Evolutionary conservation across 1,139 yeast genomes (phyloP), one percentile per base, ranked within the genome.

Genomic region (Hanseniaspora gamundiae): DNA sequence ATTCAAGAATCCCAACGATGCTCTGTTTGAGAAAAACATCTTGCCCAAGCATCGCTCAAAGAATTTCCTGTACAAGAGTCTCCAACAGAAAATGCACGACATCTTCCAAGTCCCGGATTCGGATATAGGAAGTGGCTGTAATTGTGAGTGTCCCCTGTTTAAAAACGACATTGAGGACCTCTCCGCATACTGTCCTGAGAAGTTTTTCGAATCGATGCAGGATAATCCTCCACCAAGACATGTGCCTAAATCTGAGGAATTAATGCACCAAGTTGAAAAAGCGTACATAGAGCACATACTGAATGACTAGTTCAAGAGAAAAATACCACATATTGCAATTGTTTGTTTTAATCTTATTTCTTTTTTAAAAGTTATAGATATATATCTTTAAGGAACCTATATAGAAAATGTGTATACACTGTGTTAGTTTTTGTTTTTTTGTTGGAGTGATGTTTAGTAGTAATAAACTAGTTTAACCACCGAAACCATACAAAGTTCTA

Each of bases 401-500:
- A 24, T 24, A 24, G 26, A 24, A 24, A n/a, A n/a, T n/a, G n/a
- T n/a, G n/a, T n/a, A n/a, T n/a, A n/a, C 9, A 24, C 6, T 24
- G 26, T 24, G 9, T 24, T 24, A 9, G 6, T 24, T 24, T 24
- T 24, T 24, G 26, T 24, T 24, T 24, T 24, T 24, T 24, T 24
- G n/a, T n/a, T n/a, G n/a, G n/a, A n/a, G n/a, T n/a, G n/a, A n/a
- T n/a, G n/a, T n/a, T n/a, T n/a, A n/a, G n/a, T n/a, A n/a, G n/a
- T n/a, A n/a, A n/a, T n/a, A n/a, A n/a, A n/a, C n/a, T n/a, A n/a
- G 27, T 44, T 60, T 84, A 91, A 80, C 96, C 97, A 76, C 97
- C 97, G 83, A 91, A 91, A 86, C 98, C 98, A 70, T 91, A 91
- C 73, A 91, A 83, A 76, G 98, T 91, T 77, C 97, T 86, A 69